Percentiles rank a stretch among this genome's conserved stretches.
These are phyloP conservation scores for Coemansia sp. DNA, from an alignment of 192 early-diverging fungal species.

Conservation along the genomic window DNA sequence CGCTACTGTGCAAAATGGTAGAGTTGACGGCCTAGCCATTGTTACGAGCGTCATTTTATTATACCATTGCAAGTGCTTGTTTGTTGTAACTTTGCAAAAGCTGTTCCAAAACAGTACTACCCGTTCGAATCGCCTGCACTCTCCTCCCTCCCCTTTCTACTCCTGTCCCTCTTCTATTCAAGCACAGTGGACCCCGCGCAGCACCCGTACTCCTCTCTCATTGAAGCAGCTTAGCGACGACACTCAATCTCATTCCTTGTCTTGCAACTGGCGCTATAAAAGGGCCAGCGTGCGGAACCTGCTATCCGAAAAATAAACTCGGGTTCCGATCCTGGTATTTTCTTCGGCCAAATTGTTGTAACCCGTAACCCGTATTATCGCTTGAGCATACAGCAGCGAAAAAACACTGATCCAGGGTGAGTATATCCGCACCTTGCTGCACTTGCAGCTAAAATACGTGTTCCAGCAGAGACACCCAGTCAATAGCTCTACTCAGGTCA, in stretches of 20 bases:
- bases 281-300: not conserved
- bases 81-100: not conserved
- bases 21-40: not conserved
- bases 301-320: too few species aligned
- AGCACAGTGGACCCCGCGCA: not conserved
- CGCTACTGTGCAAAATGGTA: constrained; percentile 1
- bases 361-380: not conserved
- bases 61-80: not conserved
- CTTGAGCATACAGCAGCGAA: not conserved
- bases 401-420: not conserved
- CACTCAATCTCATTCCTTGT: too few species aligned
- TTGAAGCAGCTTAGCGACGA: too few species aligned
- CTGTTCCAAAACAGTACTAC: not conserved
- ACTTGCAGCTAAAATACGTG: not conserved
- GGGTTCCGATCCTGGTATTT: not conserved
- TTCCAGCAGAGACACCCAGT: not conserved
- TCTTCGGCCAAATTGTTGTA: not conserved
- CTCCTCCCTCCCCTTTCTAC: constrained; percentile 1
- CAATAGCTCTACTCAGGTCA: too few species aligned
- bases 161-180: not conserved
- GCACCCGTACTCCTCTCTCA: not conserved
- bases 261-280: not conserved
- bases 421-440: too few species aligned
- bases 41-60: not conserved
- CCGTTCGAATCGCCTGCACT: not conserved